A percentile compares a stretch with the other conserved stretches of the same genome.
Evolutionary conservation across 495 filamentous ascomycete species (phyloP).

Genomic region (Talaromyces thailandensis): DNA sequence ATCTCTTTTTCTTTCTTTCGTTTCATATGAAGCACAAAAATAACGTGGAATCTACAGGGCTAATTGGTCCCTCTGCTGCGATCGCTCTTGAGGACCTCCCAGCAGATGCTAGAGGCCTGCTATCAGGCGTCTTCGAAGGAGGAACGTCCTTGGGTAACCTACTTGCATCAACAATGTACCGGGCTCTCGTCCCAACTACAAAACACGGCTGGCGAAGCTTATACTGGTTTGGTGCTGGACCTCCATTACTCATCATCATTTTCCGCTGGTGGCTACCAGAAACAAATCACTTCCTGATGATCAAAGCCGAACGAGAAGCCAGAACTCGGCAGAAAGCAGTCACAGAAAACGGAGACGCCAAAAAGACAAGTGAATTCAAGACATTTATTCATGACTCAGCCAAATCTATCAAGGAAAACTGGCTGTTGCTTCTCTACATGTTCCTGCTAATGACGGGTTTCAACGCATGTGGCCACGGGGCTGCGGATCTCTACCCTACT

Average conservation of each 20-base stretch:
- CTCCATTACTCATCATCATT: slow-evolving; percentile 60
- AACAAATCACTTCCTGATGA: slow-evolving; percentile 38
- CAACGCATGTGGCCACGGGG: slow-evolving; percentile 31
- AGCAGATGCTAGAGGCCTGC: slow-evolving; percentile 52
- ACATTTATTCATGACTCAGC: slow-evolving; percentile 19
- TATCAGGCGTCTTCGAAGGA: slow-evolving; percentile 66
- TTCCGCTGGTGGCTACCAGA: slow-evolving; percentile 63
- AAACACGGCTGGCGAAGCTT: slow-evolving; percentile 57
- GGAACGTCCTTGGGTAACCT: slow-evolving; percentile 72
- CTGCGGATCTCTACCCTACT: slow-evolving; percentile 37
- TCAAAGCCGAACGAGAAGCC: slow-evolving; percentile 23
- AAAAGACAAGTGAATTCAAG: slow-evolving; percentile 10
- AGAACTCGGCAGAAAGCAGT: not conserved
- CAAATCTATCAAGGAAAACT: slow-evolving; percentile 22
- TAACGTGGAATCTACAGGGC: slow-evolving; percentile 17
- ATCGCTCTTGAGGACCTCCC: slow-evolving; percentile 73
- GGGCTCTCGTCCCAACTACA: slow-evolving; percentile 55
- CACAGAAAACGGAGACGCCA: not conserved
- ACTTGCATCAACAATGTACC: slow-evolving; percentile 58
- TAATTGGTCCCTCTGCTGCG: slow-evolving; percentile 72
- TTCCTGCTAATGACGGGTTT: slow-evolving; percentile 34
- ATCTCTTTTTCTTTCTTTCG: not conserved
- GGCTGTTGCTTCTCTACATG: slow-evolving; percentile 33
- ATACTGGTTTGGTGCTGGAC: slow-evolving; percentile 70
- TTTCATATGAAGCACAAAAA: not conserved